These are phyloP conservation scores for Trichoderma aggressivum DNA, from an alignment of 2,329 filamentous ascomycete species.

Conservation along the genomic window DNA sequence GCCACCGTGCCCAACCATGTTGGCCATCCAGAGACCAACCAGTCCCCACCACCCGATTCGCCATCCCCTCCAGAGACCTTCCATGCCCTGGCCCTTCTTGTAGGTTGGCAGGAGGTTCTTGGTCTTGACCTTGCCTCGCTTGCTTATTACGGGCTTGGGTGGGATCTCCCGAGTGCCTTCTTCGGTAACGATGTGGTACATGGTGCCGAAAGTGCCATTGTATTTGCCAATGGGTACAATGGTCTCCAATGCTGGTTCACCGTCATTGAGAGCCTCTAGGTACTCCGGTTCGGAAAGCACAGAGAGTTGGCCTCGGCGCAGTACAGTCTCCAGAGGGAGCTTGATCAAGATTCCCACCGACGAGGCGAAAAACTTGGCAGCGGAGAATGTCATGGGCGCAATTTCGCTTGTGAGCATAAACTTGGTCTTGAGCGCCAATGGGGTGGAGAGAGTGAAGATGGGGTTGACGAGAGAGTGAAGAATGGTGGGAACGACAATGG, in stretches of 20 bases:
- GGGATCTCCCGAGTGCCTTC: constrained; percentile 64
- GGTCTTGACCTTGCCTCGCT: constrained; percentile 33
- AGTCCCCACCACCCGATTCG: constrained; percentile 76
- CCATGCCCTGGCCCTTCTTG: constrained; percentile 62
- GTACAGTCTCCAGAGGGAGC: constrained; percentile 85
- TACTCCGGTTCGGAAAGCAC: constrained; percentile 58
- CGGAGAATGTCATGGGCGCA: constrained; percentile 76
- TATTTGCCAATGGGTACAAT: constrained; percentile 80
- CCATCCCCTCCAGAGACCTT: constrained; percentile 71
- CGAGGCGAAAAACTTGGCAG: constrained; percentile 78
- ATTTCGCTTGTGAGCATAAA: constrained; percentile 78
- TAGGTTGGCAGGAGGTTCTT: constrained; percentile 34
- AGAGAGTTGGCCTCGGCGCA: constrained; percentile 81
- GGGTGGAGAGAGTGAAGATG: constrained; percentile 75
- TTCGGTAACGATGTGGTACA: constrained; percentile 80
- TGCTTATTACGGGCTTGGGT: constrained; percentile 31
- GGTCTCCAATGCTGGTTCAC: constrained; percentile 56
- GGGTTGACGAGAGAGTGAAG: constrained; percentile 83
- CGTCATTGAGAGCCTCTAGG: constrained; percentile 45
- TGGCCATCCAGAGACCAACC: constrained; percentile 69
- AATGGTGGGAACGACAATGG: constrained; percentile 77
- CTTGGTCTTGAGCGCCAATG: constrained; percentile 80
- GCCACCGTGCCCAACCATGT: constrained; percentile 58
- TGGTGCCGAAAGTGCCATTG: constrained; percentile 82
- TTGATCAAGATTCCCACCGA: constrained; percentile 79